Base-by-base conservation (phyloP, 2,329 filamentous ascomycete species). In the Diaporthe destruens region DNA sequence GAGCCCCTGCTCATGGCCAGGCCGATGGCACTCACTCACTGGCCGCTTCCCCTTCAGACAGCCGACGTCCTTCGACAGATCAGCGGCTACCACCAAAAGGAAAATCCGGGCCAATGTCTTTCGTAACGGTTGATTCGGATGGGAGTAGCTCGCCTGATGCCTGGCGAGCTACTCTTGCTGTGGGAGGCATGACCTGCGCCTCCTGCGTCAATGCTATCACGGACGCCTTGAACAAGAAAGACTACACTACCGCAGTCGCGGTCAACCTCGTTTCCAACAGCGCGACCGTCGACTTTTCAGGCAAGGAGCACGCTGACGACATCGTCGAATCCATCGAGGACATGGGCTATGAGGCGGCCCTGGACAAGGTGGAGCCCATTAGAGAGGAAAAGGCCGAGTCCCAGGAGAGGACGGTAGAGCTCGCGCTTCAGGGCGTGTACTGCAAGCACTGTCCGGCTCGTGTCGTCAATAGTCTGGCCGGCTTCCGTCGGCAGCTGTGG, bases 161-260 rank as follows among this genome's bases (percentile, higher is more conserved):
- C n/a, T 90, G 87, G 85, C 81, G 85, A 51, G 88, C 85, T 2
- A 86, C 83, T 0, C 75, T 91, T n/a, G 88, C 90, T 25, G 86
- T 95, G 53, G 89, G 87, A 36, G 92, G 92, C 68, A 94, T 95
- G 92, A 93, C 90, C 5, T 94, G 93, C 79, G 89, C 90, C 18
- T 87, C 91, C 16, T 95, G 93, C 77, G 86, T 87, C 69, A 91
- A 91, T 77, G 85, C 86, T 51, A 89, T 94, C 76, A 90, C 87
- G 16, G 82, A 87, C 8, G 87, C 88, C 74, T 80, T 94, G 49
- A 82, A 87, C 59, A 87, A 89, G 74, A 81, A 86, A 29, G 84
- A 88, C 6, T 92, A 88, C 84, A 84, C 94, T 34, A 84, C 85
- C 65, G 86, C 87, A 6, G 85, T 89, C 53, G 83, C 83, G 1